Percentiles rank a stretch among this genome's conserved stretches.
Evolutionary conservation across 2,329 filamentous ascomycete genomes (phyloP).

Genomic region (Fusarium odoratissimum): DNA sequence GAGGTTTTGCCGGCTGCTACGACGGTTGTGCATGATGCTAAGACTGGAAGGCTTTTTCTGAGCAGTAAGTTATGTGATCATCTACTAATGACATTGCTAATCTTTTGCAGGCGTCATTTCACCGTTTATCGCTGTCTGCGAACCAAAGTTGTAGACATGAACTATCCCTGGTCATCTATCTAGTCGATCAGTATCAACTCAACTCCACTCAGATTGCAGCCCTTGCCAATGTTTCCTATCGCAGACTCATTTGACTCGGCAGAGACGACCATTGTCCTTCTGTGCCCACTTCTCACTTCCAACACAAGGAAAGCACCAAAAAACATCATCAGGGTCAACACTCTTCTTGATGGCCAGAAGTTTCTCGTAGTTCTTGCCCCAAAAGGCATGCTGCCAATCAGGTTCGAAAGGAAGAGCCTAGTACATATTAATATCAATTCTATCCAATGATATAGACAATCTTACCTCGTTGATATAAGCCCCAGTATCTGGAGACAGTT

Average conservation of each 20-base stretch:
- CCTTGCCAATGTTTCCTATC: too few species aligned
- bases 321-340: constrained; percentile 60
- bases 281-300: constrained; percentile 57
- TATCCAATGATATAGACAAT: rapidly evolving
- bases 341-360: constrained; percentile 58
- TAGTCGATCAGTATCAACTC: neutral
- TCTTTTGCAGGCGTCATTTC: constrained; percentile 34
- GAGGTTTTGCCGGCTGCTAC: constrained; percentile 36
- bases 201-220: neutral
- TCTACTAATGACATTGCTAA: neutral
- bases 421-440: constrained; percentile 40
- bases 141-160: constrained; percentile 20
- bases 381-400: constrained; percentile 55
- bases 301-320: constrained; percentile 62
- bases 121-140: constrained; percentile 38
- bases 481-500: constrained; percentile 55
- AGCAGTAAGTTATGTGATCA: constrained; percentile 26
- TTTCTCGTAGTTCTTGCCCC: constrained; percentile 58
- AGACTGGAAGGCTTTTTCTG: constrained; percentile 39
- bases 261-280: constrained; percentile 40
- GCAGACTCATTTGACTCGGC: constrained; percentile 16
- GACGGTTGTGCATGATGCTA: constrained; percentile 40
- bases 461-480: constrained; percentile 61
- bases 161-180: rapidly evolving
- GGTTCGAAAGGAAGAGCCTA: constrained; percentile 54